Evolutionary conservation across 2,329 filamentous ascomycete genomes (phyloP), one percentile per base, ranked within the genome.

Genomic region (Sphaerulina musiva): DNA sequence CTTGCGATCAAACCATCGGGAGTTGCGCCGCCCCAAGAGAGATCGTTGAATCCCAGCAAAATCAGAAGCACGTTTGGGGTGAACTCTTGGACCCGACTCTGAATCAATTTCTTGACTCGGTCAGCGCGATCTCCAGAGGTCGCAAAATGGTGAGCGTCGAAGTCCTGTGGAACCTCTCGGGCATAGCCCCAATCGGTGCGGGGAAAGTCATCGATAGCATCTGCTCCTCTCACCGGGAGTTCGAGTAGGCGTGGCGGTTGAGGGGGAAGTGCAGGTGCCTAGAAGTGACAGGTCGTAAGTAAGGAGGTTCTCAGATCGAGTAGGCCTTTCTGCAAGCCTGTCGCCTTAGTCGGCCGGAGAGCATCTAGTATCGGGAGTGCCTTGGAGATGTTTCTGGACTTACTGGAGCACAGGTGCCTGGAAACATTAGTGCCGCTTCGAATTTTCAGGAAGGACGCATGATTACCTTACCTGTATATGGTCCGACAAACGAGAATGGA

Each of bases 401-500:
- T 29, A 29, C 26, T 17, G 53, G 53, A 8, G 48, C 53, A 41
- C 39, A 51, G 4, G 44, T 46, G 10, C 51, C 51, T 53, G 12
- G 7, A 44, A 17, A 31, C n/a, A 14, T 48, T 17, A 48, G 39
- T 26, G 20, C 17, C 29, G 7, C n/a, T 12, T 12, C 36, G 9
- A 36, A 7, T 8, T 9, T 12, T 29, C 23, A 17, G 26, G 17
- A 3, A 9, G 4, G n/a, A 32, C 9, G 23, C 12, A n/a, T 23
- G 20, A 26, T 38, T 23, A 53, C 53, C 53, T 38, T 23, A 53
- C 53, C 53, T 8, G 53, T 55, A 58, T 68, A 74, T 2, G 70
- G 71, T 9, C 73, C 73, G 4, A 62, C 60, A 20, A 60, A 60
- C 10, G 69, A 68, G 46, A 73, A 70, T 10, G 60, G 47, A 9